Base-by-base conservation (phyloP, 2,329 filamentous ascomycete species). In the Dryadomyces sulphureus region DNA sequence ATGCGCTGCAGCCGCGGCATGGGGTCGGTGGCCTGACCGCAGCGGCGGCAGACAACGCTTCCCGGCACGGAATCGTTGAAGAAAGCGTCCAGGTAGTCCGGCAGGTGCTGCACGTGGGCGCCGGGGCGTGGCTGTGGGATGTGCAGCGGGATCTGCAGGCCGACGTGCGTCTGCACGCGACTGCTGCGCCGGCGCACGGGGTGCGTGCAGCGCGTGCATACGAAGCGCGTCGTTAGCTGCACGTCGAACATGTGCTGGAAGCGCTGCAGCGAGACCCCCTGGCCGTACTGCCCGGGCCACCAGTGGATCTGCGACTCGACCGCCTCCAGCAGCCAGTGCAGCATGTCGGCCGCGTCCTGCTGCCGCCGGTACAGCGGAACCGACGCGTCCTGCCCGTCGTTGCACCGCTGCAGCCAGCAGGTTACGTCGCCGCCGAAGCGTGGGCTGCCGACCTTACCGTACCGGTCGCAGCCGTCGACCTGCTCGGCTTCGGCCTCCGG, bases 181-280 rank as follows among this genome's bases (percentile, higher is more conserved):
- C 24, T 19, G 17, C 5, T 24, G 21, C 30, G 48, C 42, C 45
- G 38, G 1, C 45, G 43, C 38, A 48, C 48, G 1, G 42, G 47
- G 5, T 46, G 42, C 30, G 30, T 19, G 41, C 49, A 52, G 16
- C 8, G 27, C 2, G 20, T 5, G 30, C 49, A 50, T 14, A 49
- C 22, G 20, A 7, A 25, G 27, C 49, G 45, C 7, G 7, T 22
- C 24, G 47, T 48, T 5, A 45, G 16, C 38, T 25, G n/a, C 16
- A 45, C 24, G n/a, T 36, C 35, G 30, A 49, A 47, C 35, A 51
- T 41, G 47, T 39, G 27, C 21, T 42, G 19, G 34, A 40, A 49
- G 41, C 40, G 42, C 35, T 38, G 38, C 16, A 20, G 25, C 16
- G 38, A 35, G 2, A 9, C 5, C 27, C 21, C 43, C 3, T 36